A percentile compares a stretch with the other conserved stretches of the same genome.
phyloP scores from a whole-genome alignment of 2,329 filamentous ascomycete species.

The Blastomyces emzantsi region DNA sequence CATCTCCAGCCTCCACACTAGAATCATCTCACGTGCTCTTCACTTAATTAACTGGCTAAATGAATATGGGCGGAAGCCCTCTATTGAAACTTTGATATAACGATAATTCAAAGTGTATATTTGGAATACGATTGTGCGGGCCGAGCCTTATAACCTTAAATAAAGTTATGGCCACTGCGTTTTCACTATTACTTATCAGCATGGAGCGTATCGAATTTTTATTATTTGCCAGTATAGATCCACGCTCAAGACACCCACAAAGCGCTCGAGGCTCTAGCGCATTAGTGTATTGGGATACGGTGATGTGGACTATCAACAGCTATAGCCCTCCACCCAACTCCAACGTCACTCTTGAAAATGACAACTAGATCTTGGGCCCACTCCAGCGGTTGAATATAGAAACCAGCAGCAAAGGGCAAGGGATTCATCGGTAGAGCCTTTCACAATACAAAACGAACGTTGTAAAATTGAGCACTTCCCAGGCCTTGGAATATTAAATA shows the following conservation, averaged over 20 bases:
- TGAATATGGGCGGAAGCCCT: background rate
- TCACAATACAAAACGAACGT: background rate
- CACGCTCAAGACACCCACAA: background rate
- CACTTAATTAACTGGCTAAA: background rate
- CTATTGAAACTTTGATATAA: background rate
- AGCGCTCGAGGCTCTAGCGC: background rate
- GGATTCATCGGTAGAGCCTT: background rate
- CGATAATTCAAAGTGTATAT: background rate
- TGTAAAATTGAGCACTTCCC: background rate
- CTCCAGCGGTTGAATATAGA: background rate
- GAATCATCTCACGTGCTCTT: background rate
- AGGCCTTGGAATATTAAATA: background rate
- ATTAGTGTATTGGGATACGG: background rate
- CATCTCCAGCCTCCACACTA: background rate
- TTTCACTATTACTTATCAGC: background rate
- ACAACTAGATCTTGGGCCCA: background rate
- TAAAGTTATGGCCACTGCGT: background rate
- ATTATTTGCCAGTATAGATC: background rate
- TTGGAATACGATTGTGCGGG: background rate
- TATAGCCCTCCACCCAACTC: background rate
- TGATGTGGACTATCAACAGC: background rate
- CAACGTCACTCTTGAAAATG: background rate
- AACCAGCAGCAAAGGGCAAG: background rate
- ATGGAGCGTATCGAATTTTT: background rate
- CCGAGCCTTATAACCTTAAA: conserved; percentile 2